Base-by-base conservation (phyloP, 495 filamentous ascomycete species). In the Hypoxylon trugodes region DNA sequence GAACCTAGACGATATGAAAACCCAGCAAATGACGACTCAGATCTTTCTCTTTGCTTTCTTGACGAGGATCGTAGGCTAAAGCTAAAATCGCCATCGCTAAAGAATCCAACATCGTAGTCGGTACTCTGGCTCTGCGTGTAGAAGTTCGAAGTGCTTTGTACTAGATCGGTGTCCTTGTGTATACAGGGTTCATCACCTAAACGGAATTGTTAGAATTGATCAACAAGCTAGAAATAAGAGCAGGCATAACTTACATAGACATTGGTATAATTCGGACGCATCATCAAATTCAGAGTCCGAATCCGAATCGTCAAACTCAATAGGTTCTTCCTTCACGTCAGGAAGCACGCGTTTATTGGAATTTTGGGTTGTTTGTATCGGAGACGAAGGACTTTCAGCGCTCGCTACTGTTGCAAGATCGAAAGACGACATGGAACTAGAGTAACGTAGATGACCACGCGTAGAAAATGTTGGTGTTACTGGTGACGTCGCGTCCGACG, bases 1-100 rank as follows among this genome's bases (percentile, higher is more conserved):
- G 86, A 87, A 40, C 88, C 84, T 55, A 94, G 75, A 35, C 89
- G 84, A 26, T 86, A 84, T 21, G 90, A 81, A 50, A 91, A 81
- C 40, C 81, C 84, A 53, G 83, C 78, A n/a, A 86, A 74, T 1
- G 89, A 80, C 0, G 84, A 82, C 41, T 88, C 88, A 28, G 85
- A 85, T 5, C 86, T 89, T 46, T 88, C 79, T 47, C 86, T 84
- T 61, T 73, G 74, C 64, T 76, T 79, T 38, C 87, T 89, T 25
- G n/a, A 12, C 8, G 70, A 77, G 54, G 70, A 82, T 46, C 76
- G 69, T 59, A 77, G 76, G 57, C 75, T 79, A 6, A 68, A 74
- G 12, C 77, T 71, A 45, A 82, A 82, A 53, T 90, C 87, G 64
- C 84, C 82, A 59, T 88, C 84, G 62, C 84, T 82, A 60, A 85